Evolutionary conservation across 1,139 yeast species (phyloP).

Genomic region (Protomyces gravidus): DNA sequence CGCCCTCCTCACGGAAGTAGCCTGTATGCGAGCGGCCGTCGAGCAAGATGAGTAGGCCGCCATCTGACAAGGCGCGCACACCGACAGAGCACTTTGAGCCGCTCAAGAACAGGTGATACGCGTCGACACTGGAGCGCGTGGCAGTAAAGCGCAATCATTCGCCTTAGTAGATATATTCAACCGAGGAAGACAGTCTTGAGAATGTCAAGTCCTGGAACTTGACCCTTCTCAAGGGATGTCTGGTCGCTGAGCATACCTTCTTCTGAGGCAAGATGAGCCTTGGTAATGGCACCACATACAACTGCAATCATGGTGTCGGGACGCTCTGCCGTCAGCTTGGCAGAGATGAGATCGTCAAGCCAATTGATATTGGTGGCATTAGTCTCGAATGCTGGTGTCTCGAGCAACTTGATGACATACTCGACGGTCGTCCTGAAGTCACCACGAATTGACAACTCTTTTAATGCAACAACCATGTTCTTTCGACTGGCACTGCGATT

Average conservation of each 20-base stretch:
- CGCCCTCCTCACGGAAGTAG: constrained; percentile 96
- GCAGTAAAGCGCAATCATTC: constrained; percentile 90
- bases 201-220: constrained; percentile 76
- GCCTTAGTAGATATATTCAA: constrained; percentile 93
- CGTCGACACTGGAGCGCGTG: constrained; percentile 80
- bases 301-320: constrained; percentile 90
- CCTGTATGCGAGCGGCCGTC: constrained; percentile 93
- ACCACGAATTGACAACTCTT: constrained; percentile 94
- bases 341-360: constrained; percentile 92
- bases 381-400: constrained; percentile 93
- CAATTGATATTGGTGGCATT: constrained; percentile 97
- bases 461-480: constrained; percentile 97
- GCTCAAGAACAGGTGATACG: constrained; percentile 82
- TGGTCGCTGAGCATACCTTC: constrained; percentile 65
- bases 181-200: constrained; percentile 83
- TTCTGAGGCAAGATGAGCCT: constrained; percentile 78
- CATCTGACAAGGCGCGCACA: constrained; percentile 82
- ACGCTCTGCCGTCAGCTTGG: constrained; percentile 91
- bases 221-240: constrained; percentile 82
- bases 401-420: constrained; percentile 86
- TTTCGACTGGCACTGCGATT: constrained; percentile 96
- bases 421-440: constrained; percentile 97
- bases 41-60: constrained; percentile 80
- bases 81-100: constrained; percentile 89
- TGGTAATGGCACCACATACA: constrained; percentile 94